These are phyloP conservation scores for Carallia pectinifolia DNA, from an alignment of 345 rosid species.

Conservation along the genomic window DNA sequence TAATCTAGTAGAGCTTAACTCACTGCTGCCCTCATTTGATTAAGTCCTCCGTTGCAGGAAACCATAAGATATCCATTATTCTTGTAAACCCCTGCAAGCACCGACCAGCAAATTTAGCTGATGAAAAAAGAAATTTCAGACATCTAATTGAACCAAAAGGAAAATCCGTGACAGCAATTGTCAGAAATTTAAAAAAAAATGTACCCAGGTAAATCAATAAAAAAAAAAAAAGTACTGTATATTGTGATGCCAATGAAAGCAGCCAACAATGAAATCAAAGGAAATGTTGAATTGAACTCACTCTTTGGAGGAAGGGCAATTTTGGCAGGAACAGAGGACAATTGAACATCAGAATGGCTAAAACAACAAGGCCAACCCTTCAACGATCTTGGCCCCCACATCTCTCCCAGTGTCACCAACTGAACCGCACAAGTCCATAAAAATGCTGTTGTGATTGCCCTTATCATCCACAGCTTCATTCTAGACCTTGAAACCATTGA, in stretches of 20 bases:
- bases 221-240: not conserved
- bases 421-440: conserved; percentile 81
- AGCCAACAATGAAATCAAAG: not conserved
- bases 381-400: conserved; percentile 79
- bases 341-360: conserved; percentile 37
- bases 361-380: conserved; percentile 91
- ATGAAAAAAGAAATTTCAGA: not conserved
- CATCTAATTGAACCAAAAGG: not conserved
- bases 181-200: too few species aligned
- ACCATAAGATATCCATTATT: conserved; percentile 93
- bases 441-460: conserved; percentile 58
- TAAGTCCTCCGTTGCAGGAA: conserved; percentile 98
- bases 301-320: conserved; percentile 76
- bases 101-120: not conserved
- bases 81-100: conserved; percentile 66
- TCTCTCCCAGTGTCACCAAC: conserved; percentile 66
- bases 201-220: not conserved
- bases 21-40: conserved; percentile 99
- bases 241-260: too few species aligned
- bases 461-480: conserved; percentile 67
- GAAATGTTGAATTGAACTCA: conserved; percentile 29
- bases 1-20: conserved; percentile 21
- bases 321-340: conserved; percentile 51
- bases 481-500: conserved; percentile 62
- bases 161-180: not conserved